Evolutionary conservation across 306 rosid species (phyloP).

Genomic region (Castanea sativa): DNA sequence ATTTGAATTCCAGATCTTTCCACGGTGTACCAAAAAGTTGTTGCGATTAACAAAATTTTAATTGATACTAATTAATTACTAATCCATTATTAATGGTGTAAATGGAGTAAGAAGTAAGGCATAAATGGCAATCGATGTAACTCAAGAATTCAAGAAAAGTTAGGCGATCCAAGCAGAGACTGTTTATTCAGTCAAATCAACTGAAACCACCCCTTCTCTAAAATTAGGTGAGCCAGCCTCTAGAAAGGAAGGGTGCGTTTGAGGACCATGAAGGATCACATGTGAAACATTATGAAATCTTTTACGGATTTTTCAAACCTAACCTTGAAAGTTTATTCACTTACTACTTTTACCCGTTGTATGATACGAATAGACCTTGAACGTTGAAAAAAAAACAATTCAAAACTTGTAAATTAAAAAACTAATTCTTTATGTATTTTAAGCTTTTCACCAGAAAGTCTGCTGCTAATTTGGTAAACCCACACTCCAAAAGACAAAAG

Average conservation of each 20-base stretch:
- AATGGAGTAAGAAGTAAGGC: background rate
- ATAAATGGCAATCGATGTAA: background rate
- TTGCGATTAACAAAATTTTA: too few relatives aligned
- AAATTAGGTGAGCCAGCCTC: background rate
- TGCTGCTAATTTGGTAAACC: background rate
- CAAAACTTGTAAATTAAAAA: background rate
- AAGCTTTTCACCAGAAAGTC: background rate
- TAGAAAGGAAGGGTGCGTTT: background rate
- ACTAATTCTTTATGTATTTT: background rate
- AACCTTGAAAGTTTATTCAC: background rate
- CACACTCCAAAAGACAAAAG: background rate
- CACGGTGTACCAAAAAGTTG: too few relatives aligned
- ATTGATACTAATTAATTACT: too few relatives aligned
- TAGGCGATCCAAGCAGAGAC: background rate
- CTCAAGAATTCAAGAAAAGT: conserved; percentile 15
- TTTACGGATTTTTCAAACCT: background rate
- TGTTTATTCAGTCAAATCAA: conserved; percentile 19
- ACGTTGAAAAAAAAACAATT: background rate
- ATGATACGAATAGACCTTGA: too few relatives aligned
- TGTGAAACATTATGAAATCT: background rate
- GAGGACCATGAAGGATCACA: background rate
- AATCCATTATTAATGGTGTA: too few relatives aligned
- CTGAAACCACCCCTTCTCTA: background rate
- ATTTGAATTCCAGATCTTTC: too few relatives aligned
- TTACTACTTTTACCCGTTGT: background rate